Evolutionary conservation across 2,329 filamentous ascomycete genomes (phyloP).

Genomic region (Penicillium sp.): DNA sequence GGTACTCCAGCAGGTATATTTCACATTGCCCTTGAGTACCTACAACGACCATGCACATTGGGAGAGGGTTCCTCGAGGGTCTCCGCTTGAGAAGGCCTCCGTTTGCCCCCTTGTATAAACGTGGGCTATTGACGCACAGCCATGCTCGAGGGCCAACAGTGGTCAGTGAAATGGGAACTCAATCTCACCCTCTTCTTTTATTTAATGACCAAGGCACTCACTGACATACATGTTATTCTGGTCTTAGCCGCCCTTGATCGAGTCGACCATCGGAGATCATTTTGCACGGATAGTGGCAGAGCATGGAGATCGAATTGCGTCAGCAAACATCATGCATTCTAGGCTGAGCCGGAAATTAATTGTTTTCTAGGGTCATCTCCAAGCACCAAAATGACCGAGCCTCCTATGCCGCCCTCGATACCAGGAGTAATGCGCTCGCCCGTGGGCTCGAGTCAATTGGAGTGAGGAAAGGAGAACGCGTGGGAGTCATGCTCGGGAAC

Average conservation of each 20-base stretch:
- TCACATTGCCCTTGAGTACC: too few relatives aligned
- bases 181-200: too few relatives aligned
- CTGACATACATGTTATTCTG: background rate
- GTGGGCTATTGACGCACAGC: conserved; percentile 23
- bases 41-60: conserved; percentile 18
- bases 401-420: conserved; percentile 73
- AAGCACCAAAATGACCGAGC: conserved; percentile 62
- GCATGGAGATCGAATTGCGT: conserved; percentile 53
- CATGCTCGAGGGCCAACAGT: conserved; percentile 26
- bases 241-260: conserved; percentile 45
- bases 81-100: conserved; percentile 6
- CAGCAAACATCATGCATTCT: conserved; percentile 21
- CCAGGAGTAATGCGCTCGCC: conserved; percentile 71
- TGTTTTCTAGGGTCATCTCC: conserved; percentile 51
- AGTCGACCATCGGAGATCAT: conserved; percentile 48
- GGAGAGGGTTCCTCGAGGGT: conserved; percentile 4
- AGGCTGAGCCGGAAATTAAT: background rate
- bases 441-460: conserved; percentile 66
- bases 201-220: background rate
- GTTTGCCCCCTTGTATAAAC: conserved; percentile 1
- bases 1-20: too few relatives aligned
- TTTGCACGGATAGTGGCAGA: conserved; percentile 44
- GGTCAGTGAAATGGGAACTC: conserved; percentile 12
- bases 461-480: conserved; percentile 76
- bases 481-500: conserved; percentile 85